phyloP scores from a whole-genome alignment of 2,329 filamentous ascomycete genomes.

The Clarireedia hainanense region DNA sequence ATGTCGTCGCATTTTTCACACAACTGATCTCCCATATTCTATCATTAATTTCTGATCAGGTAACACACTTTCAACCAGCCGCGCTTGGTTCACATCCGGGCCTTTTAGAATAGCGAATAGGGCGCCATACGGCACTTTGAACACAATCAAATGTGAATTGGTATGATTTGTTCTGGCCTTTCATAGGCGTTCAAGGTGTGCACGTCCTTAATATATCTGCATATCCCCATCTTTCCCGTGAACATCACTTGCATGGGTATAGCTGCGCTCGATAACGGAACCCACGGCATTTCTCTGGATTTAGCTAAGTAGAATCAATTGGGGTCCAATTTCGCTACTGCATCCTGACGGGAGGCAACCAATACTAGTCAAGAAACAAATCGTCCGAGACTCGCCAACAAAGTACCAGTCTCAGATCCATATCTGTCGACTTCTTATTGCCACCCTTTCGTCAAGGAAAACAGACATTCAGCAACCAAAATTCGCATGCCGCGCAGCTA shows the following conservation, averaged over 20 bases:
- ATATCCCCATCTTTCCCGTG: not conserved
- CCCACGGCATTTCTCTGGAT: constrained; percentile 1
- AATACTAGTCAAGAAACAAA: not conserved
- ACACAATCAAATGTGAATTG: not conserved
- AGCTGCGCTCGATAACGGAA: constrained; percentile 6
- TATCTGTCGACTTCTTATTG: not conserved
- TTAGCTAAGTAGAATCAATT: not conserved
- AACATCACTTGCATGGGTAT: constrained; percentile 4
- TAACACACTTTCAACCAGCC: not conserved
- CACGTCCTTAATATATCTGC: not conserved
- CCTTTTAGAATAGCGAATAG: too few relatives aligned
- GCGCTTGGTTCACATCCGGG: not conserved
- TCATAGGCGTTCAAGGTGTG: not conserved
- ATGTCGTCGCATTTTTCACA: not conserved
- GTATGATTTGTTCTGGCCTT: not conserved
- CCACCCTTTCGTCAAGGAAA: not conserved
- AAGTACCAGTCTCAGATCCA: not conserved
- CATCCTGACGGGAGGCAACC: not conserved
- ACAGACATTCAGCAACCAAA: not conserved
- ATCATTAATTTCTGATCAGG: not conserved
- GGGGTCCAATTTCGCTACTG: not conserved
- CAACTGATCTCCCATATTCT: not conserved
- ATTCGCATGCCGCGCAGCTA: constrained; percentile 6
- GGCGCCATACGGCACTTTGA: not conserved
- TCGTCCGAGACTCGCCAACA: not conserved